phyloP scores from a whole-genome alignment of 2,329 filamentous ascomycete species.

The Intubia oerlemansii region DNA sequence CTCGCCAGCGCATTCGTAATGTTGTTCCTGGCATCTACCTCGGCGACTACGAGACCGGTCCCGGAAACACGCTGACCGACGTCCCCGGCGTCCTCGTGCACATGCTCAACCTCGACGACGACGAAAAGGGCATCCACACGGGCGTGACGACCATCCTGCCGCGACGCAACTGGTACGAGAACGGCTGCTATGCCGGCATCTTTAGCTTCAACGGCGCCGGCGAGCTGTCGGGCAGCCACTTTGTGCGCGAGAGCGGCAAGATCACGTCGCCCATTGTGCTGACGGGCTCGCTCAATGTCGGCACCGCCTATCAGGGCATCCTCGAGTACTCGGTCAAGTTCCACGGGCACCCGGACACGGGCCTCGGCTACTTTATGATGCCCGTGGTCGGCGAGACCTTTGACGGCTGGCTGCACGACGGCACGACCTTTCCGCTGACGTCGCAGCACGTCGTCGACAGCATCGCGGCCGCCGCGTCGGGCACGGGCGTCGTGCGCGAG shows the following conservation, averaged over 20 bases:
- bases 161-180: conserved; percentile 20
- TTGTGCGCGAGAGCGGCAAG: conserved; percentile 39
- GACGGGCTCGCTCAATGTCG: conserved; percentile 35
- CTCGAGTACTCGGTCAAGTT: conserved; percentile 31
- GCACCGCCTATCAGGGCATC: conserved; percentile 35
- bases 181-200: conserved; percentile 21
- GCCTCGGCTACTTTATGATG: conserved; percentile 28
- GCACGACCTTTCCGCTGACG: conserved; percentile 30
- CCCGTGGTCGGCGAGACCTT: conserved; percentile 42
- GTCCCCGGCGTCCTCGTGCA: conserved; percentile 25
- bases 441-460: conserved; percentile 30
- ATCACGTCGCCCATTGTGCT: conserved; percentile 37
- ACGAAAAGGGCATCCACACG: conserved; percentile 11
- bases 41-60: conserved; percentile 20
- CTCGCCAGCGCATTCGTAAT: conserved; percentile 20
- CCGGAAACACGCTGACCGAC: conserved; percentile 28
- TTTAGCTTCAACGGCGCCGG: conserved; percentile 44
- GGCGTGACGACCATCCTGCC: conserved; percentile 28
- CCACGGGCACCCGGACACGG: conserved; percentile 11
- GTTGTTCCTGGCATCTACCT: conserved; percentile 22
- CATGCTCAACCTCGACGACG: conserved; percentile 19
- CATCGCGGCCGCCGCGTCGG: conserved; percentile 26
- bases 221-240: conserved; percentile 38
- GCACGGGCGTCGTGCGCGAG: conserved; percentile 33
- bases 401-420: conserved; percentile 38